Percentiles rank a stretch among this genome's conserved stretches.
These are phyloP conservation scores for Naumovozyma baii DNA, from an alignment of 805 yeast genomes.

Conservation along the genomic window DNA sequence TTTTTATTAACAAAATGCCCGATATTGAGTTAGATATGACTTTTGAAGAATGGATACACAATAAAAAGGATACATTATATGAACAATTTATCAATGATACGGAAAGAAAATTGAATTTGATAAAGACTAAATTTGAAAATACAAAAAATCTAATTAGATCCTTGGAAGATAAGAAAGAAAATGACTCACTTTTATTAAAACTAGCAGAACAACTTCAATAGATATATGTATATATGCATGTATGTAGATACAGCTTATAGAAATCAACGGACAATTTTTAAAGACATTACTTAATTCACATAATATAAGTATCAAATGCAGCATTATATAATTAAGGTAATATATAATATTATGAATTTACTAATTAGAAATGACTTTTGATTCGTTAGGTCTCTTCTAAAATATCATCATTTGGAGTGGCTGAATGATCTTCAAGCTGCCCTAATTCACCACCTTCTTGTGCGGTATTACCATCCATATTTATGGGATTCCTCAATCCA, in stretches of 20 bases:
- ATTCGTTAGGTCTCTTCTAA: conserved; percentile 5
- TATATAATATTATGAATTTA: no score
- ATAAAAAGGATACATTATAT: conserved; percentile 40
- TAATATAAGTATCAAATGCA: no score
- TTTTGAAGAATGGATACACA: conserved; percentile 58
- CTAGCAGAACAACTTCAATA: conserved; percentile 9
- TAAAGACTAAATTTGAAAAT: conserved; percentile 26
- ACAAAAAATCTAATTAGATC: conserved; percentile 5
- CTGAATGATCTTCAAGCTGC: conserved; percentile 17
- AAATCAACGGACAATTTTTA: background rate
- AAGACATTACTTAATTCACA: no score
- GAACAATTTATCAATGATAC: conserved; percentile 40
- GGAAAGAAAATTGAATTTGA: conserved; percentile 37
- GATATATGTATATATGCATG: background rate
- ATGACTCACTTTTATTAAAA: conserved; percentile 5
- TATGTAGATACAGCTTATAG: no score
- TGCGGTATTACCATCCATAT: conserved; percentile 6
- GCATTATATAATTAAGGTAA: no score
- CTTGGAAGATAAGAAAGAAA: conserved; percentile 10
- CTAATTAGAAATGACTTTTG: no score
- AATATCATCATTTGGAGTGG: conserved; percentile 23
- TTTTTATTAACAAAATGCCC: conserved; percentile 60
- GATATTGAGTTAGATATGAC: conserved; percentile 59
- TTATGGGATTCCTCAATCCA: conserved; percentile 14
- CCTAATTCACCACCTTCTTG: conserved; percentile 3